phyloP scores from a whole-genome alignment of 257 asterid species.

The Solanum lycopersicoides region DNA sequence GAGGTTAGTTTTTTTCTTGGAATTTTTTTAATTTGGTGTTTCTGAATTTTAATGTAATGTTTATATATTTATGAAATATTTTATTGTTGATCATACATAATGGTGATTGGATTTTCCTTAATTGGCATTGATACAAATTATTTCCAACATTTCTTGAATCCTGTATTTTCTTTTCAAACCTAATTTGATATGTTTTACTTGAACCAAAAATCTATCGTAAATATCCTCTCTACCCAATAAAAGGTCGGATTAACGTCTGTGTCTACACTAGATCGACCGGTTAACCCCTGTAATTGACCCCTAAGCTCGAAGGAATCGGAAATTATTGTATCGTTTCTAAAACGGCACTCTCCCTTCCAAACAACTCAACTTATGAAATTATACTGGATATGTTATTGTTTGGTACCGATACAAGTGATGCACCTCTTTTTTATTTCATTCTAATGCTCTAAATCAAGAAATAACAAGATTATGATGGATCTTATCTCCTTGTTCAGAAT shows the following conservation, averaged over 20 bases:
- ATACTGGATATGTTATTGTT: not conserved
- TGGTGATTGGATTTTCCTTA: not conserved
- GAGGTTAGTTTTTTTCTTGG: constrained; percentile 5
- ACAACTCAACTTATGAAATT: not conserved
- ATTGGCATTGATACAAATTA: not conserved
- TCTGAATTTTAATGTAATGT: not conserved
- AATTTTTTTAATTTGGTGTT: not conserved
- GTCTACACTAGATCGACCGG: not conserved
- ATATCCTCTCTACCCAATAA: not conserved
- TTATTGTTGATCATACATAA: not conserved
- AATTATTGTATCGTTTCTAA: too few relatives aligned
- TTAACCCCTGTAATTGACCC: too few relatives aligned
- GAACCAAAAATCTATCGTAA: not conserved
- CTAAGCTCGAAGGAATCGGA: too few relatives aligned
- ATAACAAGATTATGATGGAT: not conserved
- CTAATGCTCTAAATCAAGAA: not conserved
- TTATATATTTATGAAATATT: not conserved
- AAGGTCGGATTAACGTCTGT: not conserved
- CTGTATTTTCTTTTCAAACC: not conserved
- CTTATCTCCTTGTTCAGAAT: not conserved
- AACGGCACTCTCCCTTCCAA: too few relatives aligned
- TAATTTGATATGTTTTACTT: not conserved
- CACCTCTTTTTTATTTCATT: not conserved
- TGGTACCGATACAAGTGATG: not conserved
- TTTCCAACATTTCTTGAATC: not conserved